A percentile compares a stretch with the other conserved stretches of the same genome.
Conservation (phyloP, 768 basidiomycete species). For the Xanthoconium stramineum region DNA sequence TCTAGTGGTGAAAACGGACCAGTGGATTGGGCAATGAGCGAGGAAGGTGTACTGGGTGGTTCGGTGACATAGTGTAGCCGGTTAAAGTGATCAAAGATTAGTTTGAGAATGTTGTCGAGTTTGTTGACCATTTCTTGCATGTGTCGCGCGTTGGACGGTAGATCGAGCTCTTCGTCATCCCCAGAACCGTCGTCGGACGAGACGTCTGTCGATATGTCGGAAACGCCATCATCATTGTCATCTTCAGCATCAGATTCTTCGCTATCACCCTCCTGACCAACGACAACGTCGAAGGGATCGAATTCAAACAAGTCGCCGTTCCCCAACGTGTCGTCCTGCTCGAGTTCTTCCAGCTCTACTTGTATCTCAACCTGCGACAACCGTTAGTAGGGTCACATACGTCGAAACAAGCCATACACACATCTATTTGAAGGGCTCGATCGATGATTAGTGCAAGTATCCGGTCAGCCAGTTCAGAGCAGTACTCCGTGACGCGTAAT, state of each 20-base stretch:
- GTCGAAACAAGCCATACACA: constrained; percentile 37
- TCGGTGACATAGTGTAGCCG: constrained; percentile 36
- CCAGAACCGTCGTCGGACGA: constrained; percentile 68
- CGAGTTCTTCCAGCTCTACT: constrained; percentile 89
- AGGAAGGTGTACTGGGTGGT: constrained; percentile 15
- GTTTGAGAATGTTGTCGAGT: constrained; percentile 80
- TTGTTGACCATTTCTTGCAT: constrained; percentile 89
- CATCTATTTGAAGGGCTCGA: constrained; percentile 94
- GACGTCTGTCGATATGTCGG: constrained; percentile 63
- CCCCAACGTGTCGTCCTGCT: constrained; percentile 56
- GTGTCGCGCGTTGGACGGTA: constrained; percentile 55
- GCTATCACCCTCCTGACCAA: constrained; percentile 71
- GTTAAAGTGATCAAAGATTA: constrained; percentile 85
- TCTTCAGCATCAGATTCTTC: constrained; percentile 56
- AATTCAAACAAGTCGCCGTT: constrained; percentile 64
- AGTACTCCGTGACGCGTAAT: constrained; percentile 79
- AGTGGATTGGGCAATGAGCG: neutral
- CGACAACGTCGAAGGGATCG: constrained; percentile 82
- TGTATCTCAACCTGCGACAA: constrained; percentile 84
- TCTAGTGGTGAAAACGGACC: constrained; percentile 19
- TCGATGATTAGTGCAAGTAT: constrained; percentile 87
- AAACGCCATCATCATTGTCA: constrained; percentile 48
- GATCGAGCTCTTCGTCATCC: constrained; percentile 32
- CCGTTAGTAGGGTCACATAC: neutral
- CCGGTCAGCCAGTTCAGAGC: constrained; percentile 80